Conservation (phyloP, 2,329 filamentous ascomycete species). For the Cordyceps tenuipes region DNA sequence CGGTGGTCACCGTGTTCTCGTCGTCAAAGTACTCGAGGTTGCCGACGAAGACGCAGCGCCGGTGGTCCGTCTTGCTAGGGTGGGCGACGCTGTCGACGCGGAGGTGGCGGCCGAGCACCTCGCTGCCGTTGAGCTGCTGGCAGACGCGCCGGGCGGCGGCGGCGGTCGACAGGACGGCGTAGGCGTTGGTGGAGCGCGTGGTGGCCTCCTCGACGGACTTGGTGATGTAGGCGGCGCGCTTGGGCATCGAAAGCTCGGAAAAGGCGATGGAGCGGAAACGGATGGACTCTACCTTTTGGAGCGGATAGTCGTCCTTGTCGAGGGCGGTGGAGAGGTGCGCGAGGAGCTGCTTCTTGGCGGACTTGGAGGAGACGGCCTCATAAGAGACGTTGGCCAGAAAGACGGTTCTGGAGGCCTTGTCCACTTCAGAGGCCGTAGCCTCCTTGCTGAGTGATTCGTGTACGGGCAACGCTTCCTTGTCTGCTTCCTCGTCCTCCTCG, state of each 20-base stretch:
- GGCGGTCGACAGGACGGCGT: slow-evolving; percentile 75
- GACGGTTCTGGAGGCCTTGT: slow-evolving; percentile 82
- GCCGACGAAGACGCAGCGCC: slow-evolving; percentile 89
- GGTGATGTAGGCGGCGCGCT: slow-evolving; percentile 89
- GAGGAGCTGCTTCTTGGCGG: slow-evolving; percentile 68
- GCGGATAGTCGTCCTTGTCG: slow-evolving; percentile 38
- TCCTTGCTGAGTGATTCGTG: slow-evolving; percentile 50
- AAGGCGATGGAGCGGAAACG: slow-evolving; percentile 93
- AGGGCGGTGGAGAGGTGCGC: slow-evolving; percentile 73
- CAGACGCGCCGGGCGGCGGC: slow-evolving; percentile 69
- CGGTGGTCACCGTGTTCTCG: slow-evolving; percentile 61
- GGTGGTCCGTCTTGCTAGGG: slow-evolving; percentile 72
- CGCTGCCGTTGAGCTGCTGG: slow-evolving; percentile 70
- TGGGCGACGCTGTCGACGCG: slow-evolving; percentile 88
- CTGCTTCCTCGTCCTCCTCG: slow-evolving; percentile 31
- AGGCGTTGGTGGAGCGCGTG: slow-evolving; percentile 88
- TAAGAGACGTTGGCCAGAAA: slow-evolving; percentile 89
- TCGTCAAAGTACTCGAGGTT: slow-evolving; percentile 96
- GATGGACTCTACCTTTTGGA: slow-evolving; percentile 77
- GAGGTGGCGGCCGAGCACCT: slow-evolving; percentile 79
- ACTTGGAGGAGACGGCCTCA: slow-evolving; percentile 72
- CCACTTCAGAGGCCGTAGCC: slow-evolving; percentile 55
- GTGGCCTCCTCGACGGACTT: slow-evolving; percentile 86
- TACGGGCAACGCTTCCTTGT: slow-evolving; percentile 36
- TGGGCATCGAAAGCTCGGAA: slow-evolving; percentile 66